Base-by-base conservation (phyloP, 1,284 basidiomycete genomes). In the Tetrapyrgos nigripes region DNA sequence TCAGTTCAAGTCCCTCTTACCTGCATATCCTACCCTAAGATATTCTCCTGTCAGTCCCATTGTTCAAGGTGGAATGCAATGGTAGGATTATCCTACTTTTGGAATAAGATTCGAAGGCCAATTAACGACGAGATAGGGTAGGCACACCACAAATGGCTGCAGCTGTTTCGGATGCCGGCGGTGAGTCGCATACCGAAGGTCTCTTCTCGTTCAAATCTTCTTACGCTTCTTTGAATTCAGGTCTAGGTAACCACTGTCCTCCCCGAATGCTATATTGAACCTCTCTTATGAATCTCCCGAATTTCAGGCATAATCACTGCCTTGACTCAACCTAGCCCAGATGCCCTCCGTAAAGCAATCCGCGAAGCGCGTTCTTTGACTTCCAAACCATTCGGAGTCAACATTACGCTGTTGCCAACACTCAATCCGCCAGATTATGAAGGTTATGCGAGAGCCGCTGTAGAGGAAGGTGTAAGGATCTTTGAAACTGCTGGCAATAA, bases 401-500 rank as follows among this genome's bases (percentile, higher is more conserved):
- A 98, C 73, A 87, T 97, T 66, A 97, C 96, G 1, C 78, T 98
- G 13, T 80, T 97, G 23, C 96, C 96, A 0, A 87, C 86, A 27
- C 97, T 98, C 69, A 92, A 87, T 58, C 94, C 96, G 0, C 96
- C 96, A 1, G 94, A 97, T 70, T 98, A 98, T 65, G 84, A 84
- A 55, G 93, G 89, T 5, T 96, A 90, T 66, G 91, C 91, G 1
- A 80, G 85, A 11, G 95, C 84, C 1, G 91, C 94, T 3, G 84
- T 97, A 53, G 93, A 94, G 57, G 96, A 96, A 70, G 93, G 93
- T n/a, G 83, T 97, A 11, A 81, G 77, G 66, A 89, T 97, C 52
- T 95, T 96, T 70, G 96, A 98, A 79, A 98, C 96, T 0, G 96
- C 96, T 1, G 96, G 96, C 10, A 95, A 92, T 72, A 94, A 90